Evolutionary conservation across 1,284 basidiomycete species (phyloP), one percentile per base, ranked within the genome.

Genomic region (Malassezia globosa): DNA sequence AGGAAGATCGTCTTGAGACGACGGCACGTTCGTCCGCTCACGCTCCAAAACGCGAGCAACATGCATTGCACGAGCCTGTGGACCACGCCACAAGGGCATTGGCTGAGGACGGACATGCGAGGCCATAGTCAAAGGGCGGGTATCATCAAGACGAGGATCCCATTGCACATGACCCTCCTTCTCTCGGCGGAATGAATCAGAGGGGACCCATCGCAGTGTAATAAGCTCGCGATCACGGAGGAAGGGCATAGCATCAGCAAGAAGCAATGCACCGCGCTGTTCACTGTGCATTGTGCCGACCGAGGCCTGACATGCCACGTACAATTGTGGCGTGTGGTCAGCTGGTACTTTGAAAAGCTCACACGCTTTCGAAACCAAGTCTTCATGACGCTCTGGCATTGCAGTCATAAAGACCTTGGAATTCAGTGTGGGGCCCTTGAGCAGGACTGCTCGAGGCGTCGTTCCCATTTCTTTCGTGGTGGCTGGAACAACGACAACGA

Each of bases 171-270:
- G 51, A 40, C 52, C n/a, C 0, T 40, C 42, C 7, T 27, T 33
- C 18, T 21, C 23, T 19, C 59, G 39, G 50, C 50, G 33, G 45
- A 59, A 36, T 53, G 50, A 24, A 52, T 55, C 26, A 2, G 29
- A 13, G 8, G 61, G 53, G 1, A 52, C 47, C 66, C 66, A 69
- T n/a, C 63, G 60, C 26, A 69, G 57, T 25, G 62, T 55, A 18
- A 69, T 44, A 7, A 66, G 48, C 33, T 69, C 66, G 18, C 66
- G 54, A 37, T 69, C 66, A 37, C 61, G 58, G 7, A 69, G 51
- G 36, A 64, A 64, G 5, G 59, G 60, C 46, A 63, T 56, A 1
- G 63, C 59, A 41, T 69, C 66, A 19, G 59, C 37, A n/a, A 66
- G 52, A 21, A 69, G 46, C 46, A 66, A 57, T 22, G 64, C 64